phyloP scores from a whole-genome alignment of 2,329 filamentous ascomycete species.

The Cladophialophora chaetospira region DNA sequence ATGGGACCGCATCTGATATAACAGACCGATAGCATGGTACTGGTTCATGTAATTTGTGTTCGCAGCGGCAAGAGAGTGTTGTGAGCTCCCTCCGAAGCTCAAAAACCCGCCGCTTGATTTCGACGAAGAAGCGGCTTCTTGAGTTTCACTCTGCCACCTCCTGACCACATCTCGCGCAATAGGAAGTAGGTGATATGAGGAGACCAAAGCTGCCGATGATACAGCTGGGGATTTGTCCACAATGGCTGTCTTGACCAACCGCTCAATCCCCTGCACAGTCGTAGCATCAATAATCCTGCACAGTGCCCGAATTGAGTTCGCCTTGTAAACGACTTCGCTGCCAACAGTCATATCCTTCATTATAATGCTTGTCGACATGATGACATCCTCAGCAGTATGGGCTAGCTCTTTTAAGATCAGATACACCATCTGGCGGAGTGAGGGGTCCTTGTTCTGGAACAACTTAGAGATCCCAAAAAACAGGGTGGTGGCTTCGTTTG shows the following conservation, averaged over 20 bases:
- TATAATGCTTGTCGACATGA: conserved; percentile 99
- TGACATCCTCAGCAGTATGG: conserved; percentile 93
- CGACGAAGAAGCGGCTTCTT: conserved; percentile 86
- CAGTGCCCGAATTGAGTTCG: conserved; percentile 92
- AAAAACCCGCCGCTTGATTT: conserved; percentile 91
- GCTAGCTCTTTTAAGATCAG: conserved; percentile 97
- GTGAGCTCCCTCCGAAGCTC: conserved; percentile 80
- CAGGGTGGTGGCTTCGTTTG: conserved; percentile 93
- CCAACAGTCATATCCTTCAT: conserved; percentile 99
- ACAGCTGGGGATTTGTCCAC: conserved; percentile 99
- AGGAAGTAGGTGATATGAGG: conserved; percentile 94
- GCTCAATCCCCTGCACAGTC: conserved; percentile 95
- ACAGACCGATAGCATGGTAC: conserved; percentile 94
- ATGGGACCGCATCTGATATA: conserved; percentile 97
- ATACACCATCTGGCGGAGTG: conserved; percentile 97
- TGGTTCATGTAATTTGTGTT: conserved; percentile 97
- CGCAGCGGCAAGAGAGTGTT: conserved; percentile 67
- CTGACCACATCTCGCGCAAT: conserved; percentile 93
- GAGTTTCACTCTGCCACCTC: conserved; percentile 97
- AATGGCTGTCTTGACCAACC: conserved; percentile 98
- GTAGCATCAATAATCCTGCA: conserved; percentile 97
- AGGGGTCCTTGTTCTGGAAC: conserved; percentile 99
- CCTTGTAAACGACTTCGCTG: conserved; percentile 89
- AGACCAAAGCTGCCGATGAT: conserved; percentile 91
- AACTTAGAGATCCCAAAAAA: conserved; percentile 99